Evolutionary conservation across 371 early-diverging fungal genomes (phyloP), one percentile per base, ranked within the genome.

Genomic region (Apophysomyces ossiformis): DNA sequence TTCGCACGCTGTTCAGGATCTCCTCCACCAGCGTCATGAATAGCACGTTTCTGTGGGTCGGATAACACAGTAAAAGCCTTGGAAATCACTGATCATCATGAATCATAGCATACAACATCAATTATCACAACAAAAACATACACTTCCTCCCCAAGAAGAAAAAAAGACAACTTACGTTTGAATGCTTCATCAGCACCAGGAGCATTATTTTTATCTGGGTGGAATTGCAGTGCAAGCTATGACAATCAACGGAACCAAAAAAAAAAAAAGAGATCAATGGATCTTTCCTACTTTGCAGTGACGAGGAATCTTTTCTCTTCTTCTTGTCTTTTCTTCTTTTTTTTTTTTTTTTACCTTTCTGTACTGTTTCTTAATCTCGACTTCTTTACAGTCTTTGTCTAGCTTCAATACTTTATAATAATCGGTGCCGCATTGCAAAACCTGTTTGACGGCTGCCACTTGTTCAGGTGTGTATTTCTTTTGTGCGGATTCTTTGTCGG

Each of bases 121-220:
- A 26, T 26, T 2, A 2, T 26, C 32, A 2, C 0, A 3, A 26
- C 32, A 26, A 26, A 26, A 26, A 26, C n/a, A n/a, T n/a, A n/a
- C n/a, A 21, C 21, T 21, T 1, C 21, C 21, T 21, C 1, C 21
- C 21, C 21, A 21, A 21, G 21, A 21, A 21, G n/a, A n/a, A 21
- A 21, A 21, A 21, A 59, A 58, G 60, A 35, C 58, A 16, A 5
- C 70, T 77, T 85, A 93, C 90, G 79, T 78, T 98, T 97, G 78
- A 98, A 97, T 11, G 97, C 99, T 73, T 96, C 98, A 63, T 96
- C 96, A 4, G 99, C 96, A 21, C 98, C 98, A 8, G 98, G 95
- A 4, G 98, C 96, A 13, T 84, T 87, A 71, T 99, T 97, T 77
- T 96, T 99, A 76, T 99, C 99, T 0, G 99, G 99, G 77, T 99